Base-by-base conservation (phyloP, 805 yeast species). In the Candida namnaoensis region DNA sequence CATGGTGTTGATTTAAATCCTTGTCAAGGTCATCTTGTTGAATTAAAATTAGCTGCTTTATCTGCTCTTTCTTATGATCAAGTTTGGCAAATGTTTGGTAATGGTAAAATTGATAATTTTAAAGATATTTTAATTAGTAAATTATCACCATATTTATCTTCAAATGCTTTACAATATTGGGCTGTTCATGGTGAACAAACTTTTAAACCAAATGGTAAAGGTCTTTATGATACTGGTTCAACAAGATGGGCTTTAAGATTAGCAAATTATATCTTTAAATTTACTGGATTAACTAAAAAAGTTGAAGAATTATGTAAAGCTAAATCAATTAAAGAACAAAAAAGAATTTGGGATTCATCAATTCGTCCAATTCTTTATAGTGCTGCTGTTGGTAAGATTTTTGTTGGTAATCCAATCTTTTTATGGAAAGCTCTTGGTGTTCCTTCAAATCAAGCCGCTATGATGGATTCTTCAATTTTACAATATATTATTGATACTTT, bases 391-490 rank as follows among this genome's bases (percentile, higher is more conserved):
- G 78, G 84, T 14, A 75, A 76, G 39, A 53, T 82, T 27, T 64
- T 86, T 39, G 73, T 86, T 35, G 88, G 88, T n/a, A 86, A 85
- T 59, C 90, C 91, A 19, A 59, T 84, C n/a, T 85, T 85, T 58
- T 67, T 86, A 44, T 85, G 95, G 95, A 84, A 82, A 57, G 95
- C 95, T 0, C 68, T 86, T 24, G 95, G 95, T n/a, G 95, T 85
- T 38, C 95, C 95, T 6, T 76, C 80, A 7, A 85, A 86, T 56
- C 95, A 85, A 64, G 88, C 93, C 6, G 67, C 76, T 27, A 74
- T 86, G 81, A 84, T 86, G 77, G 87, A 83, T 24, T 66, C 74
- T 14, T 79, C 88, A 0, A 80, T 83, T 36, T 62, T 81, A 50
- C 74, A 80, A 44, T 85, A 86, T 56, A 79, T 86, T 37, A 68